A percentile compares a stretch with the other conserved stretches of the same genome.
Conservation (phyloP, 441 rosid genomes). For the Mallotus japonicus region DNA sequence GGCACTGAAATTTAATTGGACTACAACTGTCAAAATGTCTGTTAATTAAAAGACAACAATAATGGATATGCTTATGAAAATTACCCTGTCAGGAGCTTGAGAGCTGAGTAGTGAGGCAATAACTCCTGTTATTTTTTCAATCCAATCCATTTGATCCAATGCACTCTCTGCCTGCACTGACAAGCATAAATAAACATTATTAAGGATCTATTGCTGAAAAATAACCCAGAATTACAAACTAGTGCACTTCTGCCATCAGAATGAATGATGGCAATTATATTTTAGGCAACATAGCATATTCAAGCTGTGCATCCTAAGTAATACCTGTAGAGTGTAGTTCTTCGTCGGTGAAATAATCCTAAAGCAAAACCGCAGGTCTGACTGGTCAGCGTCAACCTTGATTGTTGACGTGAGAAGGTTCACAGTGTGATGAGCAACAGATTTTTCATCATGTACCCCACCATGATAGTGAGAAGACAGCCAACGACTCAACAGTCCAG, state of each 20-base stretch:
- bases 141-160: slow-evolving; percentile 99
- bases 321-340: slow-evolving; percentile 98
- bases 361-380: slow-evolving; percentile 98
- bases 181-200: slow-evolving; percentile 53
- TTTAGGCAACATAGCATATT: neutral
- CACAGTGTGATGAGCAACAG: slow-evolving; percentile 99
- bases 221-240: neutral
- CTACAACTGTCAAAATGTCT: slow-evolving; percentile 28
- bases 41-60: slow-evolving; percentile 18
- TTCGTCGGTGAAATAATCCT: slow-evolving; percentile 98
- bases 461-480: slow-evolving; percentile 89
- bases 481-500: slow-evolving; percentile 97
- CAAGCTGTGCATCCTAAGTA: slow-evolving; percentile 24
- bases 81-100: slow-evolving; percentile 94
- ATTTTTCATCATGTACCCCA: slow-evolving; percentile 95
- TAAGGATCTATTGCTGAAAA: slow-evolving; percentile 30
- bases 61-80: slow-evolving; percentile 13
- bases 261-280: neutral
- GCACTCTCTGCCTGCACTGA: slow-evolving; percentile 99
- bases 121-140: slow-evolving; percentile 98
- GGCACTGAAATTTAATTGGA: slow-evolving; percentile 57
- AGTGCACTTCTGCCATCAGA: slow-evolving; percentile 1
- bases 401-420: slow-evolving; percentile 98
- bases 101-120: slow-evolving; percentile 98
- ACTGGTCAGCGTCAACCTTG: slow-evolving; percentile 94